These are phyloP conservation scores for Melaleuca quinquenervia DNA, from an alignment of 345 rosid genomes.

Conservation along the genomic window DNA sequence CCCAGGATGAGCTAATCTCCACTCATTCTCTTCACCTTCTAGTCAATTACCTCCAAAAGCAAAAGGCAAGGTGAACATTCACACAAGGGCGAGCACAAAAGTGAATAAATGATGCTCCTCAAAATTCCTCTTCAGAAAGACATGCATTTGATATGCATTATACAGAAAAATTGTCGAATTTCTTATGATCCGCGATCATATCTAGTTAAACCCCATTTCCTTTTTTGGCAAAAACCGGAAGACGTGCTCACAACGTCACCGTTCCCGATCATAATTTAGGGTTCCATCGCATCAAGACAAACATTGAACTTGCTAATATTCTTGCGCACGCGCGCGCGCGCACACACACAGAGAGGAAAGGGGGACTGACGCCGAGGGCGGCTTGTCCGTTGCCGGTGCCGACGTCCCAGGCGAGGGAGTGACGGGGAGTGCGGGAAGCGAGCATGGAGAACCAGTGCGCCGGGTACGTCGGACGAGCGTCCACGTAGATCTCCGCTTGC, in stretches of 20 bases:
- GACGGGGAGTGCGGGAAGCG: slow-evolving; percentile 30
- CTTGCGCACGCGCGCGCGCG: not conserved
- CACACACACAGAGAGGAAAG: not conserved
- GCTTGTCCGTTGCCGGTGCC: slow-evolving; percentile 80
- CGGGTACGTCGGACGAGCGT: slow-evolving; percentile 53
- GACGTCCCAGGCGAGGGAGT: slow-evolving; percentile 51
- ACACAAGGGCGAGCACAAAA: not conserved
- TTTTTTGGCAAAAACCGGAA: not conserved
- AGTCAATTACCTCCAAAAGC: not conserved
- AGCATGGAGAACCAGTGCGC: slow-evolving; percentile 49
- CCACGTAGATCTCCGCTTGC: slow-evolving; percentile 48
- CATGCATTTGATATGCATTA: not conserved
- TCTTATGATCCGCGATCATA: not conserved
- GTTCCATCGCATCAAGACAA: not conserved
- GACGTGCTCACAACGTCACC: not conserved
- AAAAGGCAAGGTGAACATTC: not conserved
- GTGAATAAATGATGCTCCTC: not conserved
- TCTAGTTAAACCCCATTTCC: not conserved
- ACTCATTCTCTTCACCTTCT: not conserved
- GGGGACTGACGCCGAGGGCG: slow-evolving; percentile 31
- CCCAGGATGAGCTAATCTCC: not conserved
- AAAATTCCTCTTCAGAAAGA: not conserved
- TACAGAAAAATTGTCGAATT: not conserved
- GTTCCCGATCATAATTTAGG: not conserved
- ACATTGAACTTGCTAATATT: not conserved